These are phyloP conservation scores for Aspergillus conjunctus DNA, from an alignment of 495 filamentous ascomycete species.

Conservation along the genomic window DNA sequence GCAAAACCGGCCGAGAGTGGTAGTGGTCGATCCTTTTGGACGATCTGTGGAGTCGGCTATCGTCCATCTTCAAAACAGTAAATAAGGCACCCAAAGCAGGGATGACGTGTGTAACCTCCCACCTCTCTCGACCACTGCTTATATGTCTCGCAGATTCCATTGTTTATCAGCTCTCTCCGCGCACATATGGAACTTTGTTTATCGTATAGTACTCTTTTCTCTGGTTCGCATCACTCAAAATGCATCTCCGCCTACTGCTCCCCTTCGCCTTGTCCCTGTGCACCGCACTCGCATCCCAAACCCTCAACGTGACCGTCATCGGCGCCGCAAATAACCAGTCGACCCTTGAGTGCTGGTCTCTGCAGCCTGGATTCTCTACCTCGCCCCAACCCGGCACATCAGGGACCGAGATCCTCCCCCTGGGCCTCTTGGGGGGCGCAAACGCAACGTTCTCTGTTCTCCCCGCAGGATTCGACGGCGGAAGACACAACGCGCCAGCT, in stretches of 20 bases:
- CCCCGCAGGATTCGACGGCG: constrained; percentile 51
- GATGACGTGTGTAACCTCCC: too few relatives aligned
- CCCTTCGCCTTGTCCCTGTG: not conserved
- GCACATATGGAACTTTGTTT: too few relatives aligned
- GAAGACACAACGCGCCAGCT: constrained; percentile 53
- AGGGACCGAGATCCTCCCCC: constrained; percentile 35
- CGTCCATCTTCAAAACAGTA: too few relatives aligned
- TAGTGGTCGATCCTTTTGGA: too few relatives aligned
- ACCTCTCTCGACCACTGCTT: too few relatives aligned
- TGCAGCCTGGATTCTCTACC: constrained; percentile 41
- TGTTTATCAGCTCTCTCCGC: too few relatives aligned
- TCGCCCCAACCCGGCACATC: constrained; percentile 46
- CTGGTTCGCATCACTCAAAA: not conserved
- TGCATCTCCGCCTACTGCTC: not conserved
- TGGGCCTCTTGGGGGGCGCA: constrained; percentile 33
- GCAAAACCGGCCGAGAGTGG: too few relatives aligned
- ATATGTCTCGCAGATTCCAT: too few relatives aligned
- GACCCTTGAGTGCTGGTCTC: constrained; percentile 57
- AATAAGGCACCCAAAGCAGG: too few relatives aligned
- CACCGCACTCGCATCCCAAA: constrained; percentile 9
- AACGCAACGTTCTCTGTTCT: constrained; percentile 46
- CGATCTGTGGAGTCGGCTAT: too few relatives aligned
- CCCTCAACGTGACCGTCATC: constrained; percentile 47
- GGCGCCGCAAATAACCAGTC: constrained; percentile 43
- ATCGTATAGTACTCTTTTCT: too few relatives aligned